phyloP scores from a whole-genome alignment of 1,284 basidiomycete genomes.

The Cutaneotrichosporon arboriforme region DNA sequence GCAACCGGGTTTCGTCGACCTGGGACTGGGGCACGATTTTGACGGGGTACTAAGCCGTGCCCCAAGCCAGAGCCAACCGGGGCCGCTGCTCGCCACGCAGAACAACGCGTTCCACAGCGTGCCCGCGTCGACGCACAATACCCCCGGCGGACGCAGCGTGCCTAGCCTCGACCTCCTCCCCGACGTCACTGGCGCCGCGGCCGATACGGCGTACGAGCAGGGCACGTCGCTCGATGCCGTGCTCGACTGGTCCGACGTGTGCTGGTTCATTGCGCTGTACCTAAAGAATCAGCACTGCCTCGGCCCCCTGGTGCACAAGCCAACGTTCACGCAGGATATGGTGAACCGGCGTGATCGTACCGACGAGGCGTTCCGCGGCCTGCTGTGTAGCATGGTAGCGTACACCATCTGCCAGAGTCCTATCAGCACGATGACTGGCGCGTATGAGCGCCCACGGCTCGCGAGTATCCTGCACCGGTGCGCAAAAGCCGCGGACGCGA shows the following conservation, averaged over 20 bases:
- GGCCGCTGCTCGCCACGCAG: not conserved
- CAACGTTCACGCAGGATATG: constrained; percentile 29
- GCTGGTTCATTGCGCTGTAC: constrained; percentile 28
- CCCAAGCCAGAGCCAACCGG: not conserved
- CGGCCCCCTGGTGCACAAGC: constrained; percentile 31
- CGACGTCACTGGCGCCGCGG: not conserved
- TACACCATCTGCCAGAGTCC: constrained; percentile 32
- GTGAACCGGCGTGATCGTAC: constrained; percentile 22
- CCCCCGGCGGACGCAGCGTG: not conserved
- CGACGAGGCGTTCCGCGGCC: constrained; percentile 27
- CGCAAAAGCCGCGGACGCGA: constrained; percentile 17
- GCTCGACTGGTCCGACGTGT: constrained; percentile 24
- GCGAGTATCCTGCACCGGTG: constrained; percentile 20
- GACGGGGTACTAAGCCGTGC: not conserved
- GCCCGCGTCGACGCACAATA: no score
- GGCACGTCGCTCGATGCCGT: constrained; percentile 17
- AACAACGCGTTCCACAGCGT: no score
- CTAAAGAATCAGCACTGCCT: constrained; percentile 30
- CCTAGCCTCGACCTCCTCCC: not conserved
- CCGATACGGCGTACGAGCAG: not conserved
- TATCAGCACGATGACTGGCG: constrained; percentile 19
- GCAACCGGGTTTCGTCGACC: no score
- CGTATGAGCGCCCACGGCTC: constrained; percentile 19
- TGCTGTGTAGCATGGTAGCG: constrained; percentile 27
- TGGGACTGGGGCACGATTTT: not conserved